Conservation (phyloP, 192 early-diverging fungal genomes). For the Polychytrium aggregatum region DNA sequence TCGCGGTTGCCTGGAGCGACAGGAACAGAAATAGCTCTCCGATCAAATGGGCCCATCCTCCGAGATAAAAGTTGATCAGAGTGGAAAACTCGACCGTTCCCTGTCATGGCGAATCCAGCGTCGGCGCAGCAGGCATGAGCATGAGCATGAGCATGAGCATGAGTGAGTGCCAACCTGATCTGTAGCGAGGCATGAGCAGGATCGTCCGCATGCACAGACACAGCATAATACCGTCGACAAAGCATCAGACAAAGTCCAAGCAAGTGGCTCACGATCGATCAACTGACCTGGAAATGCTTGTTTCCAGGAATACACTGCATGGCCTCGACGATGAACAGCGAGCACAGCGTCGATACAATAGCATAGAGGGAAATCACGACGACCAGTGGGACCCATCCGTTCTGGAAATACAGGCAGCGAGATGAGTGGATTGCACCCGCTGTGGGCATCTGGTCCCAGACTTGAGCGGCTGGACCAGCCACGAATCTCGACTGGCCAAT, state of each 20-base stretch:
- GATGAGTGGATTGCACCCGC: no score
- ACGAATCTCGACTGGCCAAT: no score
- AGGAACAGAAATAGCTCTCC: conserved; percentile 38
- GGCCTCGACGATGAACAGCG: conserved; percentile 27
- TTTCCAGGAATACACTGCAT: conserved; percentile 39
- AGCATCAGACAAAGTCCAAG: background rate
- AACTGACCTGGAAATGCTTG: conserved; percentile 28
- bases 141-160: no score
- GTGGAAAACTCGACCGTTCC: conserved; percentile 49
- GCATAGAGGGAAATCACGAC: conserved; percentile 8
- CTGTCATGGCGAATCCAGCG: no score
- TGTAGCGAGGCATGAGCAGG: no score
- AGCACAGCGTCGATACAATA: conserved; percentile 7
- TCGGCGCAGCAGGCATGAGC: no score
- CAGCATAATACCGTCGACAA: background rate
- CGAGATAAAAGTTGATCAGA: conserved; percentile 50
- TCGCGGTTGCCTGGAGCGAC: conserved; percentile 30
- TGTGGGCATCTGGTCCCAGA: no score
- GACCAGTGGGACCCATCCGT: no score
- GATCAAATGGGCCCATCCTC: conserved; percentile 21
- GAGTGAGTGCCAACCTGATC: background rate
- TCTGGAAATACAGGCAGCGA: no score
- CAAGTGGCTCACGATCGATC: no score
- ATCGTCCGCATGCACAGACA: no score
- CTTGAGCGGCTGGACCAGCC: no score